Percentiles rank a stretch among this genome's conserved stretches.
phyloP scores from a whole-genome alignment of 2,329 filamentous ascomycete genomes.

The Alternaria viburni region DNA sequence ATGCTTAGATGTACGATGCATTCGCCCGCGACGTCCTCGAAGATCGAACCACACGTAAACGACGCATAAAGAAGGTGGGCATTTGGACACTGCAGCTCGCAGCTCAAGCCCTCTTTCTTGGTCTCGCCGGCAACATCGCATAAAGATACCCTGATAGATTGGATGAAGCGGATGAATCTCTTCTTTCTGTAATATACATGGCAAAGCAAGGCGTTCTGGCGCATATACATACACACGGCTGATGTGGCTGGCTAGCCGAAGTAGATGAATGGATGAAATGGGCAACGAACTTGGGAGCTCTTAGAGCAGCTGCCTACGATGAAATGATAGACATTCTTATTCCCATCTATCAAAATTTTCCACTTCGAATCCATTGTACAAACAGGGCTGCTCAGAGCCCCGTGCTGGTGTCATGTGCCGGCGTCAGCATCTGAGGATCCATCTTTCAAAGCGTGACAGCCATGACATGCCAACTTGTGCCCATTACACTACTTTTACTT shows the following conservation, averaged over 20 bases:
- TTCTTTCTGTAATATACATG: constrained; percentile 19
- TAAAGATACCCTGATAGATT: constrained; percentile 36
- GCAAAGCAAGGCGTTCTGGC: constrained; percentile 21
- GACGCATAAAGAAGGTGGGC: constrained; percentile 92
- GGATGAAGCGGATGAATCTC: constrained; percentile 7
- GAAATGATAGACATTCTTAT: constrained; percentile 6
- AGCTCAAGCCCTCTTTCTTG: constrained; percentile 92
- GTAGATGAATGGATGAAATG: background rate
- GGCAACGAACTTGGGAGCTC: background rate
- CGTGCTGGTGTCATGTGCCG: background rate
- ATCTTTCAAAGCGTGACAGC: background rate
- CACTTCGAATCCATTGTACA: background rate
- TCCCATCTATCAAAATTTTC: background rate
- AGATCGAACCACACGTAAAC: constrained; percentile 82
- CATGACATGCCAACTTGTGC: background rate
- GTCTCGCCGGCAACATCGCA: constrained; percentile 82
- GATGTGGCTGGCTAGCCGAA: background rate
- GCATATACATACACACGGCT: background rate
- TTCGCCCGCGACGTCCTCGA: constrained; percentile 92
- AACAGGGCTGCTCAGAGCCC: background rate
- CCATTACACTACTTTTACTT: background rate
- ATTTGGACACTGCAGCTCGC: constrained; percentile 94
- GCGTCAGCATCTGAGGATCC: background rate
- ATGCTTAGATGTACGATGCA: constrained; percentile 78
- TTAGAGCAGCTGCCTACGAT: background rate